Base-by-base conservation (phyloP, 805 yeast genomes). In the Suhomyces pyralidae region DNA sequence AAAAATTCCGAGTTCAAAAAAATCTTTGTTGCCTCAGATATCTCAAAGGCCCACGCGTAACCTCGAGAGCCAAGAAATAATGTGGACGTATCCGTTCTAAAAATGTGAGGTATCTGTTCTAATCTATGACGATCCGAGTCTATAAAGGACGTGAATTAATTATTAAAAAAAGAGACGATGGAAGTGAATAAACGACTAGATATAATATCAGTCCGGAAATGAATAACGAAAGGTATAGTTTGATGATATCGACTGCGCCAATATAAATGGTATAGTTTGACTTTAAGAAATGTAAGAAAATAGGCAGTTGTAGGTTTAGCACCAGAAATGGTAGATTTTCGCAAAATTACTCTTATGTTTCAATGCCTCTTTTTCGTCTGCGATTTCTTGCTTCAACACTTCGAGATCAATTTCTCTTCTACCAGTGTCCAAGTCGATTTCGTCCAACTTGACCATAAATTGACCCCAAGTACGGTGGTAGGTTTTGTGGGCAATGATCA, bases 401-500 rank as follows among this genome's bases (percentile, higher is more conserved):
- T 74, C 78, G 34, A 72, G 48, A 54, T 74, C 75, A 34, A 56
- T 50, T 49, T 64, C 67, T 58, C 68, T 60, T 66, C 78, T 71
- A n/a, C 79, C 79, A 6, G 78, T 70, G 59, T 74, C 78, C 58
- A 74, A 66, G 60, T 74, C 78, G 38, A 74, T 61, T 26, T 73
- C 74, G 20, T 55, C 60, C 53, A 73, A 65, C 48, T 62, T 67
- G 54, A 73, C 57, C 62, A 61, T 65, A 28, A 67, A 55, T 47
- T 49, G 50, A 26, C 30, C 53, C 76, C 70, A 71, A 26, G 67
- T 58, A 55, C 62, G 60, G 61, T 52, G 54, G 50, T 56, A 58
- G 47, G 71, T 65, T 58, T 76, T 79, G 67, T 80, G 80, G 15
- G 67, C 68, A 30, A 74, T 45, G 66, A 76, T 79, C 52, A 81